Conservation (phyloP, 78 protist genomes). For the Polysphondylium violaceum region DNA sequence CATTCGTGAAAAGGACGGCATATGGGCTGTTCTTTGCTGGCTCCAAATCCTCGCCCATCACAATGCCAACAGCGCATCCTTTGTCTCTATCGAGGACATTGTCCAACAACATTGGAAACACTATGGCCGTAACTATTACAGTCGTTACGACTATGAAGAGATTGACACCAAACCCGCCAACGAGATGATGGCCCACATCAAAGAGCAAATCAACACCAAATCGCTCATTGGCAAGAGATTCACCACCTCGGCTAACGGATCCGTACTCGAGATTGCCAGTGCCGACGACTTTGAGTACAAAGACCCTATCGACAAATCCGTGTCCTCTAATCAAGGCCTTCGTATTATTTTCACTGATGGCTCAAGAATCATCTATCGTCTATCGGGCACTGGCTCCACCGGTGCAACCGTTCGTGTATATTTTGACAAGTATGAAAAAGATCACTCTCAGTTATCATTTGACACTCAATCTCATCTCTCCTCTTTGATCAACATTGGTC, state of each 20-base stretch:
- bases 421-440: conserved; percentile 88
- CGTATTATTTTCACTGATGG: conserved; percentile 92
- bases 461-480: conserved; percentile 73
- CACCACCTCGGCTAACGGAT: neutral
- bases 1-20: conserved; percentile 99
- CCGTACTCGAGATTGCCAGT: neutral
- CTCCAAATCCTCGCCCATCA: conserved; percentile 84
- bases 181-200: conserved; percentile 73
- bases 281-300: conserved; percentile 92
- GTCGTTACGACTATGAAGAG: conserved; percentile 95
- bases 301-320: conserved; percentile 93
- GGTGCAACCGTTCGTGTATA: conserved; percentile 98
- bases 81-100: conserved; percentile 87
- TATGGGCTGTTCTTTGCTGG: conserved; percentile 97
- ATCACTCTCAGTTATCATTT: neutral
- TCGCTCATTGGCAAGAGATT: conserved; percentile 12
- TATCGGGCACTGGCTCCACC: conserved; percentile 95
- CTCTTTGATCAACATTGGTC: conserved; percentile 81
- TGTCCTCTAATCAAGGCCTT: conserved; percentile 91
- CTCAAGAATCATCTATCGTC: conserved; percentile 94
- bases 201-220: conserved; percentile 3
- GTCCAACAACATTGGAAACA: conserved; percentile 89
- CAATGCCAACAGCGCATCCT: conserved; percentile 17
- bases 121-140: conserved; percentile 96
- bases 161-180: conserved; percentile 83